Base-by-base conservation (phyloP, 1,284 basidiomycete species). In the Amylostereum areolatum region DNA sequence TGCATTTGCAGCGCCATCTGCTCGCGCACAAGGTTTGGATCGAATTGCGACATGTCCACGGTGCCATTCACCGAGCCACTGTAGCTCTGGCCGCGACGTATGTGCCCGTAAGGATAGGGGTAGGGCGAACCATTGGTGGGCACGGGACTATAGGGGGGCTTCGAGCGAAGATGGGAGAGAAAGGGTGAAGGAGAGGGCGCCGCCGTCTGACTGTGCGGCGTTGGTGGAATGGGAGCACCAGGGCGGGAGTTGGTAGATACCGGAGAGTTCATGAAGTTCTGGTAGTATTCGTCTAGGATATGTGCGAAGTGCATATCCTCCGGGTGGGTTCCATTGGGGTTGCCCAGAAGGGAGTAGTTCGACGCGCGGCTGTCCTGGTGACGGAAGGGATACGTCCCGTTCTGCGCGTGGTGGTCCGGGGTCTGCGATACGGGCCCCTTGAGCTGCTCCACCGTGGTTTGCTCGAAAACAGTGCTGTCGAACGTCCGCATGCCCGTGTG, bases 1-100 rank as follows among this genome's bases (percentile, higher is more conserved):
- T 87, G 84, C 80, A 83, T 84, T 62, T 88, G 85, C 35, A 77
- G 69, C 3, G 79, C 77, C 24, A 87, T 65, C 60, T 88, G 83
- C 57, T 86, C 81, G 52, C 82, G 77, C 52, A 88, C 78, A 1
- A 69, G 68, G 54, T 75, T 73, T 27, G 76, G 68, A 61, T 83
- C 76, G 57, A 28, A 43, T 11, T n/a, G n/a, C 18, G n/a, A 12
- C 41, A 52, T 36, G 12, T 56, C 55, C 9, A 74, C 73, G 3
- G 69, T 67, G 33, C 62, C 58, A 25, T 67, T 63, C 34, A 62
- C 59, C 27, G 68, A 64, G 4, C 61, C 59, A 29, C 12, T 8
- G n/a, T 18, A 71, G 4, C 62, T 59, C 43, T 70, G 64, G 31
- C 71, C 74, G 1, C 85, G 76, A 32, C 77, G 78, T 40, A 88